Evolutionary conservation across 108 stramenopile genomes (phyloP).

Genomic region (Cyclotella cryptica): DNA sequence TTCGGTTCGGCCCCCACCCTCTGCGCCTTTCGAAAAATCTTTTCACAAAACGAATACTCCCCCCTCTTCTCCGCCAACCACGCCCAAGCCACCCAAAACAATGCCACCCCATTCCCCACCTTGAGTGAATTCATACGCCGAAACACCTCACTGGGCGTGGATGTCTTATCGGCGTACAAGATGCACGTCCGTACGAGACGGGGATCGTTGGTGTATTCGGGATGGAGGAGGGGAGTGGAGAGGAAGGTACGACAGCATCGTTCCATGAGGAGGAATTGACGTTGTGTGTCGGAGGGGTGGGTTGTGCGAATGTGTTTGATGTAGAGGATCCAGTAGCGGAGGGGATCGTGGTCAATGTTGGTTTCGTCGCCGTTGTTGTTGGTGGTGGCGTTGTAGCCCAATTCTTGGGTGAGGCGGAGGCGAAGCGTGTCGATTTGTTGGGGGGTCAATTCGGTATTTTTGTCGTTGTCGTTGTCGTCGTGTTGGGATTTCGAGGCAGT

Average conservation of each 20-base stretch:
- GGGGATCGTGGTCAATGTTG: conserved; percentile 62
- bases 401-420: conserved; percentile 18
- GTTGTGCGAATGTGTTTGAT: conserved; percentile 78
- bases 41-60: conserved; percentile 57
- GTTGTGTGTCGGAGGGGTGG: conserved; percentile 75
- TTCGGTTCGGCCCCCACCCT: conserved; percentile 73
- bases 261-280: conserved; percentile 83
- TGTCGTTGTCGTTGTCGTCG: not conserved
- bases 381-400: conserved; percentile 35
- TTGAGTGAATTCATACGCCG: conserved; percentile 76
- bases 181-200: conserved; percentile 84
- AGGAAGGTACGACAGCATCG: conserved; percentile 77
- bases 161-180: conserved; percentile 81
- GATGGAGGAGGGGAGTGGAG: conserved; percentile 48
- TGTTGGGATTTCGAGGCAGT: no score
- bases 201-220: conserved; percentile 67
- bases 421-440: conserved; percentile 33
- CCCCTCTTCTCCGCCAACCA: conserved; percentile 55
- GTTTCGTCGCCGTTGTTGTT: conserved; percentile 22
- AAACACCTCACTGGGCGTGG: conserved; percentile 70
- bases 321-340: conserved; percentile 83
- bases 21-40: conserved; percentile 67
- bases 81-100: conserved; percentile 73
- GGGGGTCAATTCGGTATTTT: conserved; percentile 43
- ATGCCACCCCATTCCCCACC: conserved; percentile 60